phyloP scores from a whole-genome alignment of 192 early-diverging fungal genomes.

The Linnemannia schmuckeri region DNA sequence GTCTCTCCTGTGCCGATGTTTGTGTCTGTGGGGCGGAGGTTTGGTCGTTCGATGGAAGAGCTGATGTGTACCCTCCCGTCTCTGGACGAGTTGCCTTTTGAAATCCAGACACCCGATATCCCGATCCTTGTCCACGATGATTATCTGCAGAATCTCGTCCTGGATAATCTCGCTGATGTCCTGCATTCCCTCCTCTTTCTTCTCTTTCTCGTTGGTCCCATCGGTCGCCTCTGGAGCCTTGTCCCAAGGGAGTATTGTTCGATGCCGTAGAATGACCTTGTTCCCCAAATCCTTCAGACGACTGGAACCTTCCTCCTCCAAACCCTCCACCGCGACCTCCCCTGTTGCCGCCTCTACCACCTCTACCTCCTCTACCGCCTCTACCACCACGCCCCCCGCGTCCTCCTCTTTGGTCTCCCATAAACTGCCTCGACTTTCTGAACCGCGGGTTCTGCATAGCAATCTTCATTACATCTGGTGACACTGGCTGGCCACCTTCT shows the following conservation, averaged over 20 bases:
- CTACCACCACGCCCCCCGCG: conserved; percentile 63
- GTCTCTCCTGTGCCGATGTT: not conserved
- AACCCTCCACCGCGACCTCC: conserved; percentile 47
- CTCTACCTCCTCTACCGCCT: conserved; percentile 58
- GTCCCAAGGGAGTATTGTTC: conserved; percentile 35
- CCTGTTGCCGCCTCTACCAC: conserved; percentile 61
- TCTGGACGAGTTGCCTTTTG: conserved; percentile 48
- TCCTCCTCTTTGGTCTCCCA: conserved; percentile 43
- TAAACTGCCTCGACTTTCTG: conserved; percentile 60
- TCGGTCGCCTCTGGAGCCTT: conserved; percentile 18
- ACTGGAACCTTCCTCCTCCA: conserved; percentile 42
- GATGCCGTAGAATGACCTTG: conserved; percentile 21
- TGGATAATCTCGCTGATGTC: not conserved
- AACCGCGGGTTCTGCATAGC: conserved; percentile 77
- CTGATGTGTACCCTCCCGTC: conserved; percentile 15
- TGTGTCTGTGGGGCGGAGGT: not conserved
- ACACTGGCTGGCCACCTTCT: conserved; percentile 63
- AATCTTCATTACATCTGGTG: conserved; percentile 55
- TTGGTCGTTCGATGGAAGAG: not conserved
- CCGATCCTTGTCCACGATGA: conserved; percentile 3
- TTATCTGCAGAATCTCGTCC: conserved; percentile 1
- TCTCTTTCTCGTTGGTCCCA: not conserved
- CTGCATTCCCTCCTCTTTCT: conserved; percentile 2
- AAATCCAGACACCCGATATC: conserved; percentile 46
- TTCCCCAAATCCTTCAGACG: conserved; percentile 11